Base-by-base conservation (phyloP, 306 rosid genomes). In the Cicer judaicum region DNA sequence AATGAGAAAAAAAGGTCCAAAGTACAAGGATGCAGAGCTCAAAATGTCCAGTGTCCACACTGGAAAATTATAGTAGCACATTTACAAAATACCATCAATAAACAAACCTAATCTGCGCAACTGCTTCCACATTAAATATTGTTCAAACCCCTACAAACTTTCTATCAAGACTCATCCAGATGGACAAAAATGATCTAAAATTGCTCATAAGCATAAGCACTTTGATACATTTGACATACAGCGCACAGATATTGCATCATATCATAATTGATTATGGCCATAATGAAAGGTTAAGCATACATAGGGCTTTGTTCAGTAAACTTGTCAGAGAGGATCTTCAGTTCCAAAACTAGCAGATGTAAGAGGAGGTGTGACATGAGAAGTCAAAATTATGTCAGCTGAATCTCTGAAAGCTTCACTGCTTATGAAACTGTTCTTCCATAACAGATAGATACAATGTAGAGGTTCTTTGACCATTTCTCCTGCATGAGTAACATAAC, bases 371-470 rank as follows among this genome's bases (percentile, higher is more conserved):
- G 52, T 56, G 73, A 10, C 62, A 47, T 76, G 69, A 59, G 60
- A 34, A 49, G 72, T 84, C 77, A 81, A 75, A 72, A 71, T 71
- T 49, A 73, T 64, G 82, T 83, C 82, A 78, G 83, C 74, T 9
- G 73, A 73, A 64, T 67, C 72, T 78, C 86, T 12, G 72, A 49
- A 15, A 63, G 72, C 61, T 73, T 68, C 78, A 55, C 16, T 65
- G 83, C 74, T 90, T 82, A 92, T 34, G 96, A 92, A 80, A 92
- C 96, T 56, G 98, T 90, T 87, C 98, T 89, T 73, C 98, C 98
- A 6, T 90, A 90, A 80, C 92, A 92, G 83, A 92, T 89, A 74
- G 98, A 89, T 64, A 96, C 92, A 78, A 92, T 87, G 78, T 92
- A 92, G 61, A 92, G 92, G 48, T 92, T 92, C 71, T 92, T 92